Percentiles rank a stretch among this genome's conserved stretches.
Evolutionary conservation across 345 rosid genomes (phyloP).

Genomic region (Citrus trifoliata): DNA sequence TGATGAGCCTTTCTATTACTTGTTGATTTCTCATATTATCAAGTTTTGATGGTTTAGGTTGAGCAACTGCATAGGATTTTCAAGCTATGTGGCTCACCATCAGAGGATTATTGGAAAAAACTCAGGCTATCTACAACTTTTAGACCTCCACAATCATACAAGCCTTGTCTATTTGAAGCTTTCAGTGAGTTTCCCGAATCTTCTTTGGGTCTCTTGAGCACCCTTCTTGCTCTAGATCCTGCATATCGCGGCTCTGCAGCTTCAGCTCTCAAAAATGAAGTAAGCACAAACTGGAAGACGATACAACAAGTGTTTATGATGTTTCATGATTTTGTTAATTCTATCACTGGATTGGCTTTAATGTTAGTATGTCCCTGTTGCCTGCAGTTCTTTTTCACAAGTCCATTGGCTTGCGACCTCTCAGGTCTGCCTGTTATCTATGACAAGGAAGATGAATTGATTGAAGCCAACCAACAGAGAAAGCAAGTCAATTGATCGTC

Average conservation of each 20-base stretch:
- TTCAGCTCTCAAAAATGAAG: constrained; percentile 46
- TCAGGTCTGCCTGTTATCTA: constrained; percentile 50
- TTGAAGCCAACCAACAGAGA: constrained; percentile 27
- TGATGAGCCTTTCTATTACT: not conserved
- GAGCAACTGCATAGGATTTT: constrained; percentile 90
- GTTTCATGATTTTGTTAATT: not conserved
- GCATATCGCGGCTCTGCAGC: constrained; percentile 44
- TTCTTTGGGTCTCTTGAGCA: constrained; percentile 47
- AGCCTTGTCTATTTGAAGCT: constrained; percentile 31
- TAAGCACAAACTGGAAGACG: constrained; percentile 10
- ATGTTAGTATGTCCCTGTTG: constrained; percentile 8
- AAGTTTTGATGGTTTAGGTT: constrained; percentile 37
- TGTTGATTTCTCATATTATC: constrained; percentile 1
- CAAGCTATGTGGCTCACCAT: constrained; percentile 81
- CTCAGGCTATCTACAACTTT: constrained; percentile 58
- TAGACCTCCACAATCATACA: constrained; percentile 45
- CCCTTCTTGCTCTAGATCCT: constrained; percentile 62
- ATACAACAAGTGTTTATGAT: not conserved
- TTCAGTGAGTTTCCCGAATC: constrained; percentile 46
- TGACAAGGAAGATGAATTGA: constrained; percentile 37
- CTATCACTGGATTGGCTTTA: not conserved
- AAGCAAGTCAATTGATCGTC: constrained; percentile 28
- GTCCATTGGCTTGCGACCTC: constrained; percentile 54
- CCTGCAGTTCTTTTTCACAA: constrained; percentile 46
- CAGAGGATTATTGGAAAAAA: constrained; percentile 84